Percentiles rank a stretch among this genome's conserved stretches.
phyloP scores from a whole-genome alignment of 306 rosid genomes.

The Oemleria cerasiformis region DNA sequence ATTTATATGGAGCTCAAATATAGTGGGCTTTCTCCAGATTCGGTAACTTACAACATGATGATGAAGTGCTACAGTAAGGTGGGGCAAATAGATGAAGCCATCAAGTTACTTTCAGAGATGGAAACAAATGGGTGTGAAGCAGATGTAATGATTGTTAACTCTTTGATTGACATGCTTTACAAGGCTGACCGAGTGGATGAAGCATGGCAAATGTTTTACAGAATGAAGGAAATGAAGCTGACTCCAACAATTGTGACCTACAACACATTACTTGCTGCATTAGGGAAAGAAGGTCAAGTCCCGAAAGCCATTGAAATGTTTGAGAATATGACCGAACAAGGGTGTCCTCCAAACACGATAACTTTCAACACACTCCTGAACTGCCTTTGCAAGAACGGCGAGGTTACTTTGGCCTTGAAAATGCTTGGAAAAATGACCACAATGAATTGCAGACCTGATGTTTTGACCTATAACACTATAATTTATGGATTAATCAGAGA shows the following conservation, averaged over 20 bases:
- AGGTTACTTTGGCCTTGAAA: constrained; percentile 71
- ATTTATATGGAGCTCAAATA: constrained; percentile 60
- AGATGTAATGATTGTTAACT: constrained; percentile 71
- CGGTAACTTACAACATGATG: constrained; percentile 84
- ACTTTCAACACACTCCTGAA: constrained; percentile 79
- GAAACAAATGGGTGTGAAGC: constrained; percentile 69
- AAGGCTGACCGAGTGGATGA: constrained; percentile 76
- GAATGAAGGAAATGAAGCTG: constrained; percentile 81
- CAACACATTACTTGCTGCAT: constrained; percentile 79
- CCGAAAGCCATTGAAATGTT: constrained; percentile 57
- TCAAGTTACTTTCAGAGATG: constrained; percentile 68
- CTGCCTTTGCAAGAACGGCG: constrained; percentile 87
- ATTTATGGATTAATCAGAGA: constrained; percentile 75
- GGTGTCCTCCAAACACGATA: constrained; percentile 78
- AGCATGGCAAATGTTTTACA: constrained; percentile 83
- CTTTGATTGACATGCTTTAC: constrained; percentile 84
- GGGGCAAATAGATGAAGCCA: constrained; percentile 76
- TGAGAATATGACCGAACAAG: constrained; percentile 60
- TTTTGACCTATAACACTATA: constrained; percentile 77
- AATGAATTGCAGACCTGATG: constrained; percentile 75
- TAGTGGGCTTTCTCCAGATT: constrained; percentile 82
- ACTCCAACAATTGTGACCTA: constrained; percentile 87
- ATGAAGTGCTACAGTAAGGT: constrained; percentile 89
- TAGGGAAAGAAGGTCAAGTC: constrained; percentile 79
- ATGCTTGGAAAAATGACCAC: constrained; percentile 60